These are phyloP conservation scores for Athelia sp. DNA, from an alignment of 1,284 basidiomycete genomes.

Conservation along the genomic window DNA sequence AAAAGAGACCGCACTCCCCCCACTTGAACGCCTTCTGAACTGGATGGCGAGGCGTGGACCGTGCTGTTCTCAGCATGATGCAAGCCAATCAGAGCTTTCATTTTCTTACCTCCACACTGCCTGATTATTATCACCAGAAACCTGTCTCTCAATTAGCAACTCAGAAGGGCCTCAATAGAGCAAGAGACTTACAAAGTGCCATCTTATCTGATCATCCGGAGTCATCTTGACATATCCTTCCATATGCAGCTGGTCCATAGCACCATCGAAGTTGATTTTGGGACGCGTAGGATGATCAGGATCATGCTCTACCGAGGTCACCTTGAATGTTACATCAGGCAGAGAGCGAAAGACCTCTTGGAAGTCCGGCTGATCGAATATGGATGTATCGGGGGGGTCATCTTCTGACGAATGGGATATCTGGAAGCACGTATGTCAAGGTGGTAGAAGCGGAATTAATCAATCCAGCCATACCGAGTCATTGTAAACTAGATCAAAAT, in stretches of 20 bases:
- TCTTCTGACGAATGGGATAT: no score
- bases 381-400: constrained; percentile 31
- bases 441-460: no score
- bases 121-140: constrained; percentile 51
- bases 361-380: constrained; percentile 47
- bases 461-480: no score
- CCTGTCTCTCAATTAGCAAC: constrained; percentile 25
- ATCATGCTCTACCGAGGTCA: constrained; percentile 37
- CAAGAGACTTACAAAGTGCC: constrained; percentile 53
- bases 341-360: constrained; percentile 47
- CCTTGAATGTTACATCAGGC: constrained; percentile 35
- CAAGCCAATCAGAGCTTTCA: no score
- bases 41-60: constrained; percentile 19
- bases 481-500: no score
- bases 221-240: constrained; percentile 53
- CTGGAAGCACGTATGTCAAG: no score
- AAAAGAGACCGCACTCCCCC: constrained; percentile 54
- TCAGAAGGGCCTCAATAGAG: constrained; percentile 6
- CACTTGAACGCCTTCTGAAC: constrained; percentile 59
- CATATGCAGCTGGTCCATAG: constrained; percentile 40
- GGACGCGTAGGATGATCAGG: constrained; percentile 45
- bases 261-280: constrained; percentile 48
- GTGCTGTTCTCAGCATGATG: background rate
- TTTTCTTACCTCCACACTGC: constrained; percentile 55
- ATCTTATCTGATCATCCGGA: constrained; percentile 49